phyloP scores from a whole-genome alignment of 345 rosid species.

The Camelina sativa region DNA sequence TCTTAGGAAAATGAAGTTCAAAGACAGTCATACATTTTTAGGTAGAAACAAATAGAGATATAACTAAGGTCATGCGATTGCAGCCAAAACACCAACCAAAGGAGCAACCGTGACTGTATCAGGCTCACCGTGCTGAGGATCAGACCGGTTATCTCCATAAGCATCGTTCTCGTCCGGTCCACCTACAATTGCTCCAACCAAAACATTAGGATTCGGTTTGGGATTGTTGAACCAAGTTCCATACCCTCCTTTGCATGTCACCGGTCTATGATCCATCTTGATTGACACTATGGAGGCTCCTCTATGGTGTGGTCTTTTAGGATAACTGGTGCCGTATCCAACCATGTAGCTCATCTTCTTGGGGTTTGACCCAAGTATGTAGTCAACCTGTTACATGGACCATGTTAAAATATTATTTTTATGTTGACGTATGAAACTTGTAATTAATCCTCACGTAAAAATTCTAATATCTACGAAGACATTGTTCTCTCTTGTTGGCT shows the following conservation, averaged over 20 bases:
- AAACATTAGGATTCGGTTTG: constrained; percentile 59
- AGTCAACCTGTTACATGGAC: constrained; percentile 64
- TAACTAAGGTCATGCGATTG: constrained; percentile 40
- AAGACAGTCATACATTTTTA: background rate
- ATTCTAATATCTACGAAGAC: background rate
- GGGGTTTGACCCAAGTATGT: constrained; percentile 87
- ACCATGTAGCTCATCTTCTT: constrained; percentile 92
- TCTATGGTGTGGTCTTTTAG: constrained; percentile 86
- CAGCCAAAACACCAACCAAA: constrained; percentile 67
- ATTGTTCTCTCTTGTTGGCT: background rate
- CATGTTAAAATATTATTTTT: background rate
- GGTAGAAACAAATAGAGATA: background rate
- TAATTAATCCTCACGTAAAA: background rate
- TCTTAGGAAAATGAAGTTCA: background rate
- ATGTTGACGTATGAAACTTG: no score
- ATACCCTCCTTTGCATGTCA: constrained; percentile 72
- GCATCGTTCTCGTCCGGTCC: constrained; percentile 69
- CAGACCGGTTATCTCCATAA: constrained; percentile 54
- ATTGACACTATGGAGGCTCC: constrained; percentile 84
- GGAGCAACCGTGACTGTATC: constrained; percentile 62
- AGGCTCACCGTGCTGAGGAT: constrained; percentile 57
- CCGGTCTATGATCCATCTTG: constrained; percentile 56
- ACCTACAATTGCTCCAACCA: constrained; percentile 70
- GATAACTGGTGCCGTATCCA: constrained; percentile 79
- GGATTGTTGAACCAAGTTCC: constrained; percentile 49